phyloP scores from a whole-genome alignment of 2,329 filamentous ascomycete species.

The Colletotrichum simmondsii region DNA sequence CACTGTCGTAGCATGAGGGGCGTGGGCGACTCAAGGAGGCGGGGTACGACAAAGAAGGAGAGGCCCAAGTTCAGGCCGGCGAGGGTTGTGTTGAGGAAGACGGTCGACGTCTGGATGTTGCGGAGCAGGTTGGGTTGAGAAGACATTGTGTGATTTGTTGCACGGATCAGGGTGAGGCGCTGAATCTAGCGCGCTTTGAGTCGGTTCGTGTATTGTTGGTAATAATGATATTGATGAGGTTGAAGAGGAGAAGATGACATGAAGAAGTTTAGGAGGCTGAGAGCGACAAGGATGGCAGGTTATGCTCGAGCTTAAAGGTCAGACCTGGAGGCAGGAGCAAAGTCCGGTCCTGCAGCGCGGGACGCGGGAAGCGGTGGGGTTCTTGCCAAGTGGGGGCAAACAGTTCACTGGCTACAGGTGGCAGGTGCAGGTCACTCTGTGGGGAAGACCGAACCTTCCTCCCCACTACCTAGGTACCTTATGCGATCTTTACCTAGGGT shows the following conservation, averaged over 20 bases:
- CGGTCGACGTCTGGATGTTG: conserved; percentile 59
- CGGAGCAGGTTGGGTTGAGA: conserved; percentile 44
- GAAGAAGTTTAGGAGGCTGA: background rate
- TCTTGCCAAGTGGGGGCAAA: background rate
- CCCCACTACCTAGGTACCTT: too few relatives aligned
- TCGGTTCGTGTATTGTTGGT: too few relatives aligned
- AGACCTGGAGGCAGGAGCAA: background rate
- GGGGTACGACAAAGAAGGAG: conserved; percentile 59
- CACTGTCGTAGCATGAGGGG: conserved; percentile 67
- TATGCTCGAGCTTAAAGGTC: too few relatives aligned
- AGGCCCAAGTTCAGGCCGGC: conserved; percentile 49
- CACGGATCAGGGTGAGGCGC: too few relatives aligned
- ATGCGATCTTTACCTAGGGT: too few relatives aligned
- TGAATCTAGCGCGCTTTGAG: too few relatives aligned
- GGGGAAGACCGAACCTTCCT: too few relatives aligned
- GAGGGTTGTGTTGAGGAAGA: conserved; percentile 60
- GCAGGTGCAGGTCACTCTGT: too few relatives aligned
- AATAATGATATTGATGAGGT: conserved; percentile 3
- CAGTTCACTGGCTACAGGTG: too few relatives aligned
- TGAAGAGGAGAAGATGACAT: background rate
- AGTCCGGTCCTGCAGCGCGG: background rate
- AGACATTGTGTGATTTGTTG: background rate
- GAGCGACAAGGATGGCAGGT: background rate
- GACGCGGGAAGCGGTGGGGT: background rate
- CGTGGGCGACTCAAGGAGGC: conserved; percentile 65